phyloP scores from a whole-genome alignment of 495 filamentous ascomycete genomes.

The Trichoderma erinaceum region DNA sequence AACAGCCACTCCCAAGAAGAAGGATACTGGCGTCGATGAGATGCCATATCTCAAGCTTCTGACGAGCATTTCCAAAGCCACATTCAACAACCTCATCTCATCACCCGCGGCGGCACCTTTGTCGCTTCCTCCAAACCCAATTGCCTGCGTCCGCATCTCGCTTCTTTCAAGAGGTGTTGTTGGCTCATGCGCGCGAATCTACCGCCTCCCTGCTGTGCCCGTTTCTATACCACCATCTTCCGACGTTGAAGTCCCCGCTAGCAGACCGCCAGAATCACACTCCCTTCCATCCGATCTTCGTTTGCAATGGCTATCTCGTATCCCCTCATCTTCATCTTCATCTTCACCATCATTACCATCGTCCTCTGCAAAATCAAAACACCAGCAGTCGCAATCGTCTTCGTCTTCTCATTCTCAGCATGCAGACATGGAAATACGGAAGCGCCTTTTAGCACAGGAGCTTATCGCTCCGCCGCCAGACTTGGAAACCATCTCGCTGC shows the following conservation, averaged over 20 bases:
- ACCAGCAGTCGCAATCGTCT: not conserved
- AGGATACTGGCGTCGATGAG: not conserved
- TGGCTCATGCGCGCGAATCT: slow-evolving; percentile 39
- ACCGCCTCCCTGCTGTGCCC: slow-evolving; percentile 35
- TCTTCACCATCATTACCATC: not conserved
- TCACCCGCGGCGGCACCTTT: slow-evolving; percentile 11
- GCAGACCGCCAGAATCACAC: slow-evolving; percentile 23
- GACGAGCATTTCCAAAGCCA: slow-evolving; percentile 27
- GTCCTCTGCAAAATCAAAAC: not conserved
- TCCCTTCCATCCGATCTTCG: slow-evolving; percentile 32
- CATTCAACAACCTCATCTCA: slow-evolving; percentile 24
- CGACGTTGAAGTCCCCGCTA: slow-evolving; percentile 38
- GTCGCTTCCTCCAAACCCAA: slow-evolving; percentile 20
- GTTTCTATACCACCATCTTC: slow-evolving; percentile 22
- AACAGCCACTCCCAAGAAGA: slow-evolving; percentile 16
- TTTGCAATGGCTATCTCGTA: slow-evolving; percentile 39
- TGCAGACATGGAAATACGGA: slow-evolving; percentile 36
- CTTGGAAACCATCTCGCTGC: slow-evolving; percentile 21
- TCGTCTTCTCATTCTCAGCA: not conserved
- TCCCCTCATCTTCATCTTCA: slow-evolving; percentile 20
- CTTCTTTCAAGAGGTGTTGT: slow-evolving; percentile 36
- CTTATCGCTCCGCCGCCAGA: slow-evolving; percentile 35
- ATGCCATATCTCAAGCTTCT: slow-evolving; percentile 20
- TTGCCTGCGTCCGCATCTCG: slow-evolving; percentile 32
- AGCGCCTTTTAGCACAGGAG: slow-evolving; percentile 47